Evolutionary conservation across 2,329 filamentous ascomycete genomes (phyloP), one percentile per base, ranked within the genome.

Genomic region (Ascochyta clinopodiicola): DNA sequence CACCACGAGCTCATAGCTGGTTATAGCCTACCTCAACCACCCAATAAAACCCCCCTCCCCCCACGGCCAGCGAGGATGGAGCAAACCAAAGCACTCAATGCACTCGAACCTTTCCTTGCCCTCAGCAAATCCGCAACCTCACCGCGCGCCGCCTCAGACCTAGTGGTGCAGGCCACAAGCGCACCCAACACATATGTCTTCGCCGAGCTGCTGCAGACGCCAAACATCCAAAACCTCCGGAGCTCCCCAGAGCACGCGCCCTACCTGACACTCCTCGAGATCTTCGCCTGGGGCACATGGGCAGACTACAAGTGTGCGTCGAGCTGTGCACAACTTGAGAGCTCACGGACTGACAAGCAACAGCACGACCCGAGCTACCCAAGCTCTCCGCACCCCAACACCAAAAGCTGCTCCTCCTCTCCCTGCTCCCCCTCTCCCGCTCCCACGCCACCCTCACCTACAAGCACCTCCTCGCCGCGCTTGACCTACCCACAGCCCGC

Each of bases 241-340:
- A 78, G 77, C 35, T 81, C 86, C n/a, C 72, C 82, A 32, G 89
- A 96, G 44, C 85, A 88, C 67, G 78, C 82, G 6, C 66, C 75
- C 36, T 79, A 91, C 76, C 82, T 95, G 45, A 85, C 81, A 1
- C 83, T 96, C 13, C 88, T 99, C 39, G 84, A 93, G 76, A 88
- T 96, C 68, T 99, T 99, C 78, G 91, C 92, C 56, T 92, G 95
- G 82, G 95, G 94, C 57, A 96, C 92, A 56, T 97, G 92, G 81
- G 80, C 84, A 56, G 85, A 88, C 66, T 97, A 96, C 80, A 81
- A 84, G 73, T 72, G 86, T 87, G 70, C 51, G 72, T 57, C 40
- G 22, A 37, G 12, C 36, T n/a, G 24, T 2, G 21, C 25, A 34
- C 12, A 3, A 43, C 10, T 10, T 6, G 1, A 24, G 17, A 15